Conservation (phyloP, 192 early-diverging fungal genomes). For the Geranomyces variabilis region DNA sequence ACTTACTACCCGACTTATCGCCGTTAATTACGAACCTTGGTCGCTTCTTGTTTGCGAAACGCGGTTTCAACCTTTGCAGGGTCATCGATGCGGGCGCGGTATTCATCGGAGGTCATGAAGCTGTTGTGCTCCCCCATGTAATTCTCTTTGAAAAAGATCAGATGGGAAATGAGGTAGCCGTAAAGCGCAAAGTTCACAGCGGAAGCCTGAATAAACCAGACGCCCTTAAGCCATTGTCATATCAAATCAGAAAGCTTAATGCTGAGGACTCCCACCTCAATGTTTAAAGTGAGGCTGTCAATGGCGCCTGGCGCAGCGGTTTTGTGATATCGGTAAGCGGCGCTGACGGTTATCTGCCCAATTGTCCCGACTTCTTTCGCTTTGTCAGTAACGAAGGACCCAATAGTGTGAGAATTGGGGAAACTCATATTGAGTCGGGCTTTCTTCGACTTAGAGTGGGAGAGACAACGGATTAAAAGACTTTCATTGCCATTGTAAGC, state of each 20-base stretch:
- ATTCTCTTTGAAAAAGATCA: slow-evolving; percentile 72
- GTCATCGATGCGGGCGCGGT: slow-evolving; percentile 48
- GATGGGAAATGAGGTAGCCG: slow-evolving; percentile 68
- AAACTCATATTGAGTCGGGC: slow-evolving; percentile 51
- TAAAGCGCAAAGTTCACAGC: slow-evolving; percentile 64
- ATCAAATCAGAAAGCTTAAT: background rate
- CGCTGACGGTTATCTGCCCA: slow-evolving; percentile 29
- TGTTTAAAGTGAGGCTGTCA: slow-evolving; percentile 28
- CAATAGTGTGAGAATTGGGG: slow-evolving; percentile 67
- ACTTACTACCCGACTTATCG: background rate
- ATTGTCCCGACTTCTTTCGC: slow-evolving; percentile 53
- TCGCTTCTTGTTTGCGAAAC: slow-evolving; percentile 51
- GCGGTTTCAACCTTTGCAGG: slow-evolving; percentile 30
- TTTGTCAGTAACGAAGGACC: slow-evolving; percentile 59
- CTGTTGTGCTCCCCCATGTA: slow-evolving; percentile 60
- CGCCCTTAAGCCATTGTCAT: background rate
- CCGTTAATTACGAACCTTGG: slow-evolving; percentile 45
- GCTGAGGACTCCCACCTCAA: slow-evolving; percentile 27
- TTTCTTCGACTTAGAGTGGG: slow-evolving; percentile 51
- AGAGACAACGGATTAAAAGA: background rate
- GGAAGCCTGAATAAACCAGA: slow-evolving; percentile 43
- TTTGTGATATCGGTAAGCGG: slow-evolving; percentile 33
- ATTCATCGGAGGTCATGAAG: slow-evolving; percentile 56
- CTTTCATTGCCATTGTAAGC: background rate
- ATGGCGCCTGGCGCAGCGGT: slow-evolving; percentile 16